Evolutionary conservation across 2,329 filamentous ascomycete species (phyloP).

Genomic region (Curvularia sp.): DNA sequence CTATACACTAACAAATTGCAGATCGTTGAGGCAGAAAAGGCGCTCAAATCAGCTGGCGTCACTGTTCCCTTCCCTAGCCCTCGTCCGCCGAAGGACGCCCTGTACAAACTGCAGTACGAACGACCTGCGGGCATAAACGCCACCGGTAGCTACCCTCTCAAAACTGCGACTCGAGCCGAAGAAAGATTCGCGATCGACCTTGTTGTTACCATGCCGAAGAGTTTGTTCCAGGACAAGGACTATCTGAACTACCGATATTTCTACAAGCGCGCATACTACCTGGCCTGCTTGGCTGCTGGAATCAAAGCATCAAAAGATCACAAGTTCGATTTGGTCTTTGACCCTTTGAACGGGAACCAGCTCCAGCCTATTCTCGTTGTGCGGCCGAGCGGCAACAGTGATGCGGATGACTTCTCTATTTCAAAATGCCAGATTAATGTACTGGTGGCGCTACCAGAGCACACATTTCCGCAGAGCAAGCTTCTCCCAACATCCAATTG

Average conservation of each 20-base stretch:
- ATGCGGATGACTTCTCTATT: constrained; percentile 48
- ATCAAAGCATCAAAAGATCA: constrained; percentile 66
- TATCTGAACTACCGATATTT: constrained; percentile 93
- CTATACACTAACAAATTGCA: constrained; percentile 45
- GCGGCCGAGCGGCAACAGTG: constrained; percentile 41
- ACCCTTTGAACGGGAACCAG: constrained; percentile 73
- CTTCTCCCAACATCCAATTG: constrained; percentile 73
- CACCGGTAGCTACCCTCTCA: constrained; percentile 83
- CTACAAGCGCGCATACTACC: constrained; percentile 90
- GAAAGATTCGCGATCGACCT: constrained; percentile 73
- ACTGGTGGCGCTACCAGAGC: constrained; percentile 74
- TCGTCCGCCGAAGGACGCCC: constrained; percentile 73
- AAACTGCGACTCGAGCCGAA: constrained; percentile 73
- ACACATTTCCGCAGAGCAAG: constrained; percentile 74
- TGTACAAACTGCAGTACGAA: constrained; percentile 81
- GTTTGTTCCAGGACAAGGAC: constrained; percentile 91
- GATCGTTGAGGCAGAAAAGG: constrained; percentile 73
- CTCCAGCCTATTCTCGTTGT: constrained; percentile 73
- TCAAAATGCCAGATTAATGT: constrained; percentile 67
- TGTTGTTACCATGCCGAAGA: constrained; percentile 81
- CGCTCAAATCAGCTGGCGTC: constrained; percentile 70
- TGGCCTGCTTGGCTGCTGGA: constrained; percentile 78
- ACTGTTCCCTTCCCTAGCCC: constrained; percentile 86
- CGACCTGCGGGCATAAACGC: constrained; percentile 83
- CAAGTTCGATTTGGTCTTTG: constrained; percentile 67